Evolutionary conservation across 768 basidiomycete species (phyloP).

Genomic region (Lactifluus hygrophoroides): DNA sequence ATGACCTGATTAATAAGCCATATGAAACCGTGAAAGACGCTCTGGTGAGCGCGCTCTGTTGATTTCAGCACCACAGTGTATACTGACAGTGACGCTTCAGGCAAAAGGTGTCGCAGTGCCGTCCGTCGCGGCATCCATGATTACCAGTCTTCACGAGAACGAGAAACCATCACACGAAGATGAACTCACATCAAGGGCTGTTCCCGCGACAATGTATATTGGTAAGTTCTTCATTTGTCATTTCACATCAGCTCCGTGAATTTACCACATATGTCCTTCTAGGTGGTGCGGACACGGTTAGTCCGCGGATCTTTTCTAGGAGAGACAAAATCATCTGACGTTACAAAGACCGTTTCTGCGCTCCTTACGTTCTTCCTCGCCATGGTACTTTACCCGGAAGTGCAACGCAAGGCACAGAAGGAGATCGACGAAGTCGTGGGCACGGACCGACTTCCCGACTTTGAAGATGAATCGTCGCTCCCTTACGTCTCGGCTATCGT

Average conservation of each 20-base stretch:
- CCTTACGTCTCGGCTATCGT: conserved; percentile 25
- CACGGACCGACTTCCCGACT: conserved; percentile 23
- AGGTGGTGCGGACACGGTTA: conserved; percentile 18
- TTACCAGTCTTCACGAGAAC: conserved; percentile 2
- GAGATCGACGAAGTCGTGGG: conserved; percentile 26
- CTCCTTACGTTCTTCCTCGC: conserved; percentile 27
- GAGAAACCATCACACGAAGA: conserved; percentile 10
- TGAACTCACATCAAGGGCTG: conserved; percentile 11
- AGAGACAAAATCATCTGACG: neutral
- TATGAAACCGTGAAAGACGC: conserved; percentile 20
- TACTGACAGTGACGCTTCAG: neutral
- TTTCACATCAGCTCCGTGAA: neutral
- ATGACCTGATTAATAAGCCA: conserved; percentile 22
- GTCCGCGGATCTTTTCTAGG: conserved; percentile 1
- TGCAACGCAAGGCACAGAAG: conserved; percentile 23
- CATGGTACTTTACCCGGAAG: conserved; percentile 25
- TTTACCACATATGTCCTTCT: neutral
- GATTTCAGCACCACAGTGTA: neutral
- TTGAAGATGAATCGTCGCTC: conserved; percentile 20
- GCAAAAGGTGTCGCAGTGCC: conserved; percentile 3
- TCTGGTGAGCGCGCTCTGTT: neutral
- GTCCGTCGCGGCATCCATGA: conserved; percentile 15
- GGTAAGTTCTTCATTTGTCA: neutral
- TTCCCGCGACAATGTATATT: conserved; percentile 17
- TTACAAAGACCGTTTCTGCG: conserved; percentile 21